Conservation (phyloP, 495 filamentous ascomycete genomes). For the Talaromyces ruber region DNA sequence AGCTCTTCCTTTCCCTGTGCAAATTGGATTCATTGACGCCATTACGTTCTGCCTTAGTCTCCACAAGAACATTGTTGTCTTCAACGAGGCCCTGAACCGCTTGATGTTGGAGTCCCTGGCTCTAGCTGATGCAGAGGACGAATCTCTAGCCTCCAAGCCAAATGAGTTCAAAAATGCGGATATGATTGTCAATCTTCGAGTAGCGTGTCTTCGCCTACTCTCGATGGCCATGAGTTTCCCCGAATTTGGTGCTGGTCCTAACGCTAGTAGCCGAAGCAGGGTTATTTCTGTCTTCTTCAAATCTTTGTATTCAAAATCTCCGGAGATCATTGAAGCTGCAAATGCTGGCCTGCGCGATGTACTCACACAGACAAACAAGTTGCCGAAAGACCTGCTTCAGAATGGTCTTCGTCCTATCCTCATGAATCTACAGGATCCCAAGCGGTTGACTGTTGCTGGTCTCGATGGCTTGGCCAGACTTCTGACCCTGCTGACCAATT, state of each 20-base stretch:
- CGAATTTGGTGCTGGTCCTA: constrained; percentile 65
- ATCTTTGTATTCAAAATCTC: constrained; percentile 82
- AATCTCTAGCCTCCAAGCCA: constrained; percentile 73
- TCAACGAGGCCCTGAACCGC: constrained; percentile 83
- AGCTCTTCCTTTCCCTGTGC: constrained; percentile 81
- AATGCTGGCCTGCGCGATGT: constrained; percentile 82
- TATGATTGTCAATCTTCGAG: constrained; percentile 81
- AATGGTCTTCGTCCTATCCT: constrained; percentile 89
- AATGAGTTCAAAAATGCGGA: constrained; percentile 86
- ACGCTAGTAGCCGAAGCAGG: constrained; percentile 66
- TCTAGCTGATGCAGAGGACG: constrained; percentile 87
- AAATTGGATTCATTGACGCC: constrained; percentile 97
- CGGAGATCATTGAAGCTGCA: constrained; percentile 88
- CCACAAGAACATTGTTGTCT: constrained; percentile 75
- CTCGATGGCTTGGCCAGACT: constrained; percentile 87
- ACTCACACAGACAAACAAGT: constrained; percentile 75
- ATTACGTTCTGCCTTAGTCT: constrained; percentile 88
- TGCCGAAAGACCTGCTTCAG: constrained; percentile 93
- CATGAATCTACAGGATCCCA: constrained; percentile 90
- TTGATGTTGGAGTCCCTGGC: constrained; percentile 88
- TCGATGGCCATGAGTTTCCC: constrained; percentile 88
- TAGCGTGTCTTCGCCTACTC: constrained; percentile 86
- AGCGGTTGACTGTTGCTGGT: constrained; percentile 79
- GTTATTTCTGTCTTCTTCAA: constrained; percentile 98
- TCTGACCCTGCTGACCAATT: constrained; percentile 84